phyloP scores from a whole-genome alignment of 371 early-diverging fungal genomes.

The Chytridium lagenaria region DNA sequence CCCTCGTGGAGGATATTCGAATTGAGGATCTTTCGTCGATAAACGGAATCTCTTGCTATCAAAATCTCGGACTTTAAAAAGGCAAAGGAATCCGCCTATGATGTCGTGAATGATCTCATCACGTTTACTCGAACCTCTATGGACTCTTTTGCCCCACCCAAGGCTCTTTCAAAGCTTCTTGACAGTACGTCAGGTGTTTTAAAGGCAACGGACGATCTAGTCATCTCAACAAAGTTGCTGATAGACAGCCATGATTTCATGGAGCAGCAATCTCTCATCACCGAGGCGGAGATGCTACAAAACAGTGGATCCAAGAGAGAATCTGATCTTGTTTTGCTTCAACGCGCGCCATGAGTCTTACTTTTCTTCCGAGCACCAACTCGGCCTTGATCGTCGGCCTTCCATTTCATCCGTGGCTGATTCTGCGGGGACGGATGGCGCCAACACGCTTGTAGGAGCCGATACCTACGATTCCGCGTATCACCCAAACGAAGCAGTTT shows the following conservation, averaged over 20 bases:
- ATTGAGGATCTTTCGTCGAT: conserved; percentile 5
- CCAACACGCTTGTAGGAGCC: background rate
- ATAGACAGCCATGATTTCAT: conserved; percentile 44
- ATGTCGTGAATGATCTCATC: conserved; percentile 50
- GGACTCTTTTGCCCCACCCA: conserved; percentile 48
- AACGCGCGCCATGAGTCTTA: conserved; percentile 42
- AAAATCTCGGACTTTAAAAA: conserved; percentile 23
- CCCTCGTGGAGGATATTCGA: conserved; percentile 57
- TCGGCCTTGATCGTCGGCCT: background rate
- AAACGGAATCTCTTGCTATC: conserved; percentile 26
- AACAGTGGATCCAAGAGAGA: conserved; percentile 26
- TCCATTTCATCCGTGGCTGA: background rate
- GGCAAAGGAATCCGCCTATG: conserved; percentile 43
- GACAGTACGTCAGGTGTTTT: conserved; percentile 43
- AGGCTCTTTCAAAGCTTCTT: conserved; percentile 36
- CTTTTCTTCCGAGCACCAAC: conserved; percentile 26
- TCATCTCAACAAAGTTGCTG: conserved; percentile 49
- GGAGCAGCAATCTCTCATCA: conserved; percentile 34
- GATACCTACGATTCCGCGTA: background rate
- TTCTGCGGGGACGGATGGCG: background rate
- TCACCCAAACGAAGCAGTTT: background rate
- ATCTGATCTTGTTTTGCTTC: conserved; percentile 38
- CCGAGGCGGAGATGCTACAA: conserved; percentile 34
- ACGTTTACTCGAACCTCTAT: conserved; percentile 43
- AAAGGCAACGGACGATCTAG: conserved; percentile 43